Evolutionary conservation across 2,329 filamentous ascomycete species (phyloP).

Genomic region (Talaromyces sp.): DNA sequence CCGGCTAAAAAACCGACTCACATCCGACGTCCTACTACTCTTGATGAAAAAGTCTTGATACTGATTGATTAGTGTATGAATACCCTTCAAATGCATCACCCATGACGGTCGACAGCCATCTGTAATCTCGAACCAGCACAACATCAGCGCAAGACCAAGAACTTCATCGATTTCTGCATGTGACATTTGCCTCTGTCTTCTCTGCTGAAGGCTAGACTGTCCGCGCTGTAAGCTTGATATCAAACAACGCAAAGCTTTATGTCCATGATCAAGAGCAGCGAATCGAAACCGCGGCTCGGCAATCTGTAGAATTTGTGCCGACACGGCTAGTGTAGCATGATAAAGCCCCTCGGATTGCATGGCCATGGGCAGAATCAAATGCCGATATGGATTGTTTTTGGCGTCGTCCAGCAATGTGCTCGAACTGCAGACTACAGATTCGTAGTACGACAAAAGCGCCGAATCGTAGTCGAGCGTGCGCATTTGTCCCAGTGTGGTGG

Average conservation of each 20-base stretch:
- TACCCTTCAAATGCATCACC: slow-evolving; percentile 27
- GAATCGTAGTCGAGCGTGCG: slow-evolving; percentile 19
- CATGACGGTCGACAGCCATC: slow-evolving; percentile 27
- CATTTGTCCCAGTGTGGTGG: background rate
- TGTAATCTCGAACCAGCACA: slow-evolving; percentile 32
- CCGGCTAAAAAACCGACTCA: slow-evolving; percentile 25
- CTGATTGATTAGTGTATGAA: slow-evolving; percentile 23
- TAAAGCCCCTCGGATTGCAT: slow-evolving; percentile 26
- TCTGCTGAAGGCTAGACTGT: background rate
- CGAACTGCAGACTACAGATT: slow-evolving; percentile 27
- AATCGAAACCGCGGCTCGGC: slow-evolving; percentile 22
- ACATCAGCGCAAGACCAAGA: slow-evolving; percentile 26
- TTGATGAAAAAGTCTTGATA: slow-evolving; percentile 14
- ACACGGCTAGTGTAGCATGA: slow-evolving; percentile 27
- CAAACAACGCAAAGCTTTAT: slow-evolving; percentile 10
- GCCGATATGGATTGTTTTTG: slow-evolving; percentile 28
- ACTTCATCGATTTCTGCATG: slow-evolving; percentile 27
- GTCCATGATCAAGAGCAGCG: slow-evolving; percentile 25
- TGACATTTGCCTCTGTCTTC: background rate
- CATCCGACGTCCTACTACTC: slow-evolving; percentile 8
- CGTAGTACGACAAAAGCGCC: slow-evolving; percentile 25
- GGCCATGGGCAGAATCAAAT: slow-evolving; percentile 29
- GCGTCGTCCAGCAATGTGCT: slow-evolving; percentile 28
- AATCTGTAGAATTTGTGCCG: slow-evolving; percentile 25
- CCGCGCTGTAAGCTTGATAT: slow-evolving; percentile 4